These are phyloP conservation scores for Sequoia sempervirens DNA, from an alignment of 75 land plant species.

Conservation along the genomic window DNA sequence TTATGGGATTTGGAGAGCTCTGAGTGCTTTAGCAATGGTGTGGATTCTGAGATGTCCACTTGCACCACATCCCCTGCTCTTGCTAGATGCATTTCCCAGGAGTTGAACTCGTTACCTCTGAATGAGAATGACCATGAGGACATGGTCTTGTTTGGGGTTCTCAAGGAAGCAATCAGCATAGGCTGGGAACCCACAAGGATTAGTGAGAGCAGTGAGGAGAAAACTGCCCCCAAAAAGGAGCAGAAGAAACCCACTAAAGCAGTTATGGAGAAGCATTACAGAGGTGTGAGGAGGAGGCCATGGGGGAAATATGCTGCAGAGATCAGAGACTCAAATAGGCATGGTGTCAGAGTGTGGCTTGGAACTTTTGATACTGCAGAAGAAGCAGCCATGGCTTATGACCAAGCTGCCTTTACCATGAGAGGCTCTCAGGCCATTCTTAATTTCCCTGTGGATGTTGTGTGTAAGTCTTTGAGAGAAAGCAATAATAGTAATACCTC, in stretches of 20 bases:
- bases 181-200: conserved; percentile 14
- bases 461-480: not conserved
- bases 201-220: not conserved
- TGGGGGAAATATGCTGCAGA: conserved; percentile 38
- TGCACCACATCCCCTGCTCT: not conserved
- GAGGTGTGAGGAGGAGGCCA: conserved; percentile 19
- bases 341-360: conserved; percentile 33
- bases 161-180: conserved; percentile 17
- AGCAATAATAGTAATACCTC: not conserved
- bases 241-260: not conserved
- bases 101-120: conserved; percentile 17
- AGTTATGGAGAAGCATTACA: not conserved
- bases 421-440: conserved; percentile 37
- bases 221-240: not conserved
- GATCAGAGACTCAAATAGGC: conserved; percentile 30
- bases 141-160: conserved; percentile 23
- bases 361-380: conserved; percentile 42
- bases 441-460: conserved; percentile 22
- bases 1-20: not conserved
- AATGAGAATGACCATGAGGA: conserved; percentile 40
- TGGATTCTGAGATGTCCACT: not conserved
- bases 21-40: not conserved
- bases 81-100: not conserved
- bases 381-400: conserved; percentile 26
- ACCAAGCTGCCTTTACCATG: conserved; percentile 39